A percentile compares a stretch with the other conserved stretches of the same genome.
phyloP scores from a whole-genome alignment of 139 green algal species.

The Chlamydomonas applanata region DNA sequence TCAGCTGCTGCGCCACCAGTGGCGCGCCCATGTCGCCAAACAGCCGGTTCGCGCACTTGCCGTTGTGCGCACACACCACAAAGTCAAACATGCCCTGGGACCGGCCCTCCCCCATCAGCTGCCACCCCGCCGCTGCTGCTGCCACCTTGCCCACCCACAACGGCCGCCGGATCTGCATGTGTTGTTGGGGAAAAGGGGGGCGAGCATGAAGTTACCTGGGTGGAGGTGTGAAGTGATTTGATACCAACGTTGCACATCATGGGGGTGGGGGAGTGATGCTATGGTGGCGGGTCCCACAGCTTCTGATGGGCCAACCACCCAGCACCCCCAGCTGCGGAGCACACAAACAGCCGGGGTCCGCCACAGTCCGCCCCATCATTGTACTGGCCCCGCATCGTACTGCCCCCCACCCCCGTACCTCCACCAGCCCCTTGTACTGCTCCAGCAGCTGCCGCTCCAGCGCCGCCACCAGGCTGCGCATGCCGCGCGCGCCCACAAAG shows the following conservation, averaged over 20 bases:
- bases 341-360: too few species aligned
- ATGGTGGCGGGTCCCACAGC: not conserved
- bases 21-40: constrained; percentile 32
- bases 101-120: constrained; percentile 26
- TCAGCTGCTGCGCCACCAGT: constrained; percentile 55
- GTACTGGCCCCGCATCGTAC: too few species aligned
- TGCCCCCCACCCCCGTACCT: constrained; percentile 11
- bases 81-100: constrained; percentile 52
- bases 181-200: too few species aligned
- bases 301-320: too few species aligned
- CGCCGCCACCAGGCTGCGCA: constrained; percentile 54
- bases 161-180: constrained; percentile 48
- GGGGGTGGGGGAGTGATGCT: not conserved
- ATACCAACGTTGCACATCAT: too few species aligned
- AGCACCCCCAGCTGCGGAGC: too few species aligned
- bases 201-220: too few species aligned
- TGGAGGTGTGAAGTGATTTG: too few species aligned
- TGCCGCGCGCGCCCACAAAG: constrained; percentile 57
- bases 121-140: not conserved
- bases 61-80: constrained; percentile 85
- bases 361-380: too few species aligned
- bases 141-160: constrained; percentile 62
- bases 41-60: constrained; percentile 59
- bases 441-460: constrained; percentile 37
- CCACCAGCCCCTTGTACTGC: constrained; percentile 15